A percentile compares a stretch with the other conserved stretches of the same genome.
These are phyloP conservation scores for Lactifluus volemus DNA, from an alignment of 768 basidiomycete species.

Conservation along the genomic window DNA sequence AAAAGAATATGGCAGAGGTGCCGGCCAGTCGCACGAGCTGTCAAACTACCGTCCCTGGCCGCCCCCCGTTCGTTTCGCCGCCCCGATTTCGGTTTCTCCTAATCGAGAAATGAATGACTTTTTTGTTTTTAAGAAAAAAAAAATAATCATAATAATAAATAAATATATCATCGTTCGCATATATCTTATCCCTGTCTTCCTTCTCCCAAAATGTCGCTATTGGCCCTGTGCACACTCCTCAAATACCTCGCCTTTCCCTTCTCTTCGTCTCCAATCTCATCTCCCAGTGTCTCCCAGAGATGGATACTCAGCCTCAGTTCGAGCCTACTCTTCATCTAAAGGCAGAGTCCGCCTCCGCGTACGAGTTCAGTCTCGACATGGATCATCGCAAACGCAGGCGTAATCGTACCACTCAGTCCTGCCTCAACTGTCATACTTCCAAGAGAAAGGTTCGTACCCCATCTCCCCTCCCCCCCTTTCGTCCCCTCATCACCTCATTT, in stretches of 20 bases:
- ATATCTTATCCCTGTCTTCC: neutral
- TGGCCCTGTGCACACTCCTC: constrained; percentile 11
- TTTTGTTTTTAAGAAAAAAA: neutral
- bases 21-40: constrained; percentile 19
- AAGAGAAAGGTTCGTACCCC: constrained; percentile 67
- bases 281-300: constrained; percentile 24
- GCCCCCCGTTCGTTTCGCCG: constrained; percentile 8
- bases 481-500: constrained; percentile 8
- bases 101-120: neutral
- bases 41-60: constrained; percentile 17
- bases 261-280: neutral
- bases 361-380: constrained; percentile 50
- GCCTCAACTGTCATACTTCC: constrained; percentile 85
- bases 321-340: constrained; percentile 32
- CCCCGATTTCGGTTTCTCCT: neutral
- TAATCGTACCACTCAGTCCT: constrained; percentile 87
- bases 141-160: neutral
- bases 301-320: constrained; percentile 12
- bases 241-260: constrained; percentile 12
- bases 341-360: constrained; percentile 27
- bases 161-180: too few species aligned
- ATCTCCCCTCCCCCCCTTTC: constrained; percentile 1
- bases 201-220: constrained; percentile 5
- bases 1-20: constrained; percentile 15
- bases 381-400: constrained; percentile 79